Evolutionary conservation across 2,329 filamentous ascomycete species (phyloP), one percentile per base, ranked within the genome.

Genomic region (Trichoderma semiorbis): DNA sequence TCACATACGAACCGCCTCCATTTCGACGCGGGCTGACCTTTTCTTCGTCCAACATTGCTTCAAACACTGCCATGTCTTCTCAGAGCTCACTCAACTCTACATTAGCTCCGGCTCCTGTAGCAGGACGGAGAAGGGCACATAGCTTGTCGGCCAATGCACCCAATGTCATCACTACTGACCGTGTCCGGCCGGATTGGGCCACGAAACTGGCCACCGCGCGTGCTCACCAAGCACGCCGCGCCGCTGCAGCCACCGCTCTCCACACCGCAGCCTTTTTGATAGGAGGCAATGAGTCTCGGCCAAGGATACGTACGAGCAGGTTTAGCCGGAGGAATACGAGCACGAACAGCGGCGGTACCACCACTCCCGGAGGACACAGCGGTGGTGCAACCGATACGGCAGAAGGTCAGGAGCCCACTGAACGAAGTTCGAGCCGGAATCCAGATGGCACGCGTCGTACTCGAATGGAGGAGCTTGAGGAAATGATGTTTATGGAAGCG

Each of bases 401-500:
- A 11, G 79, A 81, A 3, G 73, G 73, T 1, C 72, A 75, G 10
- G 79, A 80, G 24, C 58, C 73, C 18, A 73, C 71, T 11, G 77
- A 76, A 34, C 73, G 75, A 43, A 73, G 72, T 5, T 74, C 77
- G 18, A 73, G 76, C 11, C 63, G 77, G 2, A 74, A 72, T 47
- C 65, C 74, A 3, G 75, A 76, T 11, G 76, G 75, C 16, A 77
- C 77, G 70, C 77, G 84, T 72, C 81, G 85, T 60, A 80, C 79
- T 70, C 87, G 93, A 34, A 89, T 97, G 78, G 93, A 97, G 26
- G 95, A 98, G 76, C 86, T 98, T 0, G 96, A 99, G 79, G 95
- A 97, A 63, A 93, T 99, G 85, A 99, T 99, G 96, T 94, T 98
- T 85, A 94, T 96, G 86, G 96, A 99, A 80, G 96, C 96, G 0